Evolutionary conservation across 2,329 filamentous ascomycete species (phyloP), one percentile per base, ranked within the genome.

Genomic region (Aspergillus thermomutatus): DNA sequence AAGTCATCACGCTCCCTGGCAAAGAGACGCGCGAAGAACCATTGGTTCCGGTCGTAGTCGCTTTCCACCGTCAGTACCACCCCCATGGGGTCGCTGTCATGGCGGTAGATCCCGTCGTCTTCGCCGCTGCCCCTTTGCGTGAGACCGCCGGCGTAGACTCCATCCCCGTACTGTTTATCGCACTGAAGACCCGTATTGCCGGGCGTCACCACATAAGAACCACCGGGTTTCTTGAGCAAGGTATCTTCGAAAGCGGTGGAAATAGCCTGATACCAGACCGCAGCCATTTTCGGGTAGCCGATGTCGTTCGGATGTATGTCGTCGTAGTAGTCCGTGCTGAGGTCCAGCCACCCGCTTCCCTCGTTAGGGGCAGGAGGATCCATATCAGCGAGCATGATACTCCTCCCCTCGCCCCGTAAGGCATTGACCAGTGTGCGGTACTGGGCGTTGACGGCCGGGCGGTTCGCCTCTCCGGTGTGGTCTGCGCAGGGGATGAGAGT

Each of bases 41-140:
- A 40, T 6, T 19, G 11, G n/a, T 52, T 19, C 14, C 8, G 19
- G 10, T 51, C 34, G 31, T 46, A 26, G 26, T 26, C 26, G 26
- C 41, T 14, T 48, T 17, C n/a, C 27, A 56, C 1, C 17, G n/a
- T 27, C 7, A 26, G 27, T 21, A 53, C 28, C 21, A 14, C n/a
- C 3, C 47, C 55, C 46, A 14, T 50, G 11, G 26, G 10, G 3
- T 54, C 48, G 4, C 46, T 60, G 3, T 55, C 54, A 54, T 73
- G 71, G 11, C 56, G 25, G 51, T 74, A 74, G 1, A 60, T 64
- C 7, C 66, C 66, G 54, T 74, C 68, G 10, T 72, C 63, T 11
- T 59, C 21, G 11, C 71, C 70, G 28, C 58, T 64, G 10, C 70
- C 69, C 4, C 45, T 52, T 48, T 73, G 70, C 2, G 69, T 72